Evolutionary conservation across 805 yeast species (phyloP), one percentile per base, ranked within the genome.

Genomic region (Lipomyces sp.): DNA sequence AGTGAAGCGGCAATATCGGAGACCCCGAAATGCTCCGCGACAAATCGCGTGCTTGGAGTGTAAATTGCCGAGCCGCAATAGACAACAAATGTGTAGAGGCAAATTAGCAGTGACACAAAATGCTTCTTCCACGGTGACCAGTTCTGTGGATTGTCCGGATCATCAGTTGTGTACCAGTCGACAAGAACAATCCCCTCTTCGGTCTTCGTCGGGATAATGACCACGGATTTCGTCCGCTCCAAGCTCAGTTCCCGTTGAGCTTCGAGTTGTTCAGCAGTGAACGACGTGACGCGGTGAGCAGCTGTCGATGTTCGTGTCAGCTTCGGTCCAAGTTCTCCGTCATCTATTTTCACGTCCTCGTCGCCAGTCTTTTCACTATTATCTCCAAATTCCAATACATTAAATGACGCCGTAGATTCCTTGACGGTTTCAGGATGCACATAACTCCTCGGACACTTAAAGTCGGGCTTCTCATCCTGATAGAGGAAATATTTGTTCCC

Each of bases 11-110:
- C 79, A 4, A 80, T 82, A 42, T 76, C 75, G 15, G 82, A 77
- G 3, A 83, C 80, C 15, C 76, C 68, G 70, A 85, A 84, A 54
- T 85, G 83, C 34, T 75, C 75, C 75, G 78, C 80, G 34, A 87
- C 73, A 18, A 78, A 75, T 24, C 74, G 77, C 42, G 81, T 77
- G 32, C 86, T 84, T 0, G 89, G 88, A 0, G 88, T 80, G 67
- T 83, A 81, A 33, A 85, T 79, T 2, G 89, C 84, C 0, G 88
- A 81, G 13, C 86, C 87, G 80, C 85, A 82, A 65, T 87, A 86
- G 0, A 84, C 84, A 2, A 86, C 76, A 11, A 82, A 76, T 2
- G 88, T 82, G 59, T 85, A 74, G 15, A 84, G 66, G 67, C 83
- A 77, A 10, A 85, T 77, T 67, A 81, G 78, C 1, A 74, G 8